Conservation (phyloP, 2,329 filamentous ascomycete species). For the Aspergillus terreus region DNA sequence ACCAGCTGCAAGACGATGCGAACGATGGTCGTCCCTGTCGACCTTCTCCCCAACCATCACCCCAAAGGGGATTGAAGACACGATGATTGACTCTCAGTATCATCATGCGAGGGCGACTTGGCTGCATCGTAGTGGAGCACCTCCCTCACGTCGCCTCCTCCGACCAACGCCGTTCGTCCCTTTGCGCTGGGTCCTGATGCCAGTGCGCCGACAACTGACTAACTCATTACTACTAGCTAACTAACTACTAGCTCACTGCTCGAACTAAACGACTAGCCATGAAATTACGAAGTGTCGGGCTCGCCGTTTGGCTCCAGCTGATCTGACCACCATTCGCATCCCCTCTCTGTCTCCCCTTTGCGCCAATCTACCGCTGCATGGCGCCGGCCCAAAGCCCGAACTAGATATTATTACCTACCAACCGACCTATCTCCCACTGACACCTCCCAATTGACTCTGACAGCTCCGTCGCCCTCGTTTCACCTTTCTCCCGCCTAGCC, state of each 20-base stretch:
- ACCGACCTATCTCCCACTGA: neutral
- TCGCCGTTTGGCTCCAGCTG: neutral
- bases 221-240: neutral
- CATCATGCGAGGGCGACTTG: no score
- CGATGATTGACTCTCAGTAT: no score
- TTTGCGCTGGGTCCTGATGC: neutral
- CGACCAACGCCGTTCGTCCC: neutral
- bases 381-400: neutral
- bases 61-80: no score
- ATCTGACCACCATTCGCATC: neutral
- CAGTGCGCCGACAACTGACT: neutral
- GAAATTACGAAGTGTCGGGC: no score
- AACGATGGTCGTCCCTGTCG: no score
- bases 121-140: no score
- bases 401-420: neutral
- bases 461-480: neutral
- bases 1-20: no score
- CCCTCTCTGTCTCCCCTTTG: neutral
- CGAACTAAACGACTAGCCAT: no score
- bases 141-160: neutral
- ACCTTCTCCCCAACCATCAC: no score
- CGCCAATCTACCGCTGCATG: neutral
- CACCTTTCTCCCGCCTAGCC: neutral
- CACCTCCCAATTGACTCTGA: neutral
- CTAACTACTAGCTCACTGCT: neutral